Evolutionary conservation across 176 grass and related monocot species (phyloP), one percentile per base, ranked within the genome.

Genomic region (Carex scoparia): DNA sequence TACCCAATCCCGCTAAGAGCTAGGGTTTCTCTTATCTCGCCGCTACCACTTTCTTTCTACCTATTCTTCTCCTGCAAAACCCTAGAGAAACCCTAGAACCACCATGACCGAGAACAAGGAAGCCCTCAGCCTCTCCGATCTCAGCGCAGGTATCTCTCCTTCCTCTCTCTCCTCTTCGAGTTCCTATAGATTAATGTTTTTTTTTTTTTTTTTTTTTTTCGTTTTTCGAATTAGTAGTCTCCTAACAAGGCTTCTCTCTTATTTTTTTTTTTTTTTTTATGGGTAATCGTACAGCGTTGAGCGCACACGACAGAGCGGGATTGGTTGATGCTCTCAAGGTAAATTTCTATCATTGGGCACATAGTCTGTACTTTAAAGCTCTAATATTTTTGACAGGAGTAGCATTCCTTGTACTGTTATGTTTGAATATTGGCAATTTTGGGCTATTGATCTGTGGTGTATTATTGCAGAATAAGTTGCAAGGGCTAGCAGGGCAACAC

Each of bases 31-130:
- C 81, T 78, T 63, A 40, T 68, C 67, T 32, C 84, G 62, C 85
- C 87, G 73, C 61, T 89, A 33, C 74, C 53, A 55, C 44, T 54
- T 30, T 76, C 44, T 54, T 30, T 51, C 14, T 59, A 2, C 6
- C 11, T 4, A 78, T 2, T 18, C n/a, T 49, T 19, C 67, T 74
- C 79, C 2, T 32, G 16, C 64, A 79, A 83, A 89, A 68, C 78
- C 83, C 33, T 38, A 63, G 31, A 11, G 83, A 76, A 77, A 64
- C 54, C 74, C 73, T 19, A 57, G 14, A 66, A 31, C n/a, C 35
- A 67, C 87, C 92, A 97, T 97, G 92, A 87, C 79, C 84, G 90
- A 92, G 16, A 84, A 87, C 64, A 97, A 94, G 90, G 90, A 89
- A 55, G 46, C 81, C 74, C 61, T 94, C 74, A 81, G 92, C 88